Evolutionary conservation across 2,329 filamentous ascomycete species (phyloP).

Genomic region (Arthrobotrys sinensis): DNA sequence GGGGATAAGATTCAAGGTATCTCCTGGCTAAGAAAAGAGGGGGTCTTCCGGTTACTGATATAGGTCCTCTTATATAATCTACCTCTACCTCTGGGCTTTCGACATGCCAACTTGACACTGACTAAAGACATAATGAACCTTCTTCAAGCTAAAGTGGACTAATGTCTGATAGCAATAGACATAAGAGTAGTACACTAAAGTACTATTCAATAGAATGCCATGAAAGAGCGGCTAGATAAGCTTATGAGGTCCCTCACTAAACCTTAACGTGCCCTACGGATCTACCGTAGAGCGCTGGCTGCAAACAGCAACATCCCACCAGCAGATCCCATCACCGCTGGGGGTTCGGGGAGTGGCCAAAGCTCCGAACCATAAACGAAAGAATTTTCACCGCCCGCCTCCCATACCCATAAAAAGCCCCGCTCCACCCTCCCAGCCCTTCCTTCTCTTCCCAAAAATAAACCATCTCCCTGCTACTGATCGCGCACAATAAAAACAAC

Average conservation of each 20-base stretch:
- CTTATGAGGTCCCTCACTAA: neutral
- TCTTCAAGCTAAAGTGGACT: too few relatives aligned
- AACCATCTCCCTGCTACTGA: constrained; percentile 36
- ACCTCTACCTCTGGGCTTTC: too few relatives aligned
- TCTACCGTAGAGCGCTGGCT: neutral
- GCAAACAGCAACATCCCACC: constrained; percentile 23
- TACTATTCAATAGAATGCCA: too few relatives aligned
- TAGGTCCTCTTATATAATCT: too few relatives aligned
- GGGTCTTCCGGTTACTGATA: too few relatives aligned
- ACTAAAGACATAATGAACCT: too few relatives aligned
- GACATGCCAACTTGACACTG: too few relatives aligned
- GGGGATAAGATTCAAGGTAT: too few relatives aligned
- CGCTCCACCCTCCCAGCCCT: neutral
- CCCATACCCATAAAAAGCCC: constrained; percentile 9
- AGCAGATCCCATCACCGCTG: constrained; percentile 22
- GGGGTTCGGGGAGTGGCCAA: constrained; percentile 25
- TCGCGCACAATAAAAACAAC: constrained; percentile 17
- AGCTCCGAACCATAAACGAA: constrained; percentile 51
- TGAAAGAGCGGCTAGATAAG: too few relatives aligned
- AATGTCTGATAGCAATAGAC: too few relatives aligned
- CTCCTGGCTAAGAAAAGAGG: too few relatives aligned
- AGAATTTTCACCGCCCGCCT: constrained; percentile 20
- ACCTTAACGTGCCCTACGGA: constrained; percentile 25
- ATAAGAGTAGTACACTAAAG: too few relatives aligned
- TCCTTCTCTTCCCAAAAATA: constrained; percentile 7